phyloP scores from a whole-genome alignment of 2,329 filamentous ascomycete species.

The Nemania sp. region DNA sequence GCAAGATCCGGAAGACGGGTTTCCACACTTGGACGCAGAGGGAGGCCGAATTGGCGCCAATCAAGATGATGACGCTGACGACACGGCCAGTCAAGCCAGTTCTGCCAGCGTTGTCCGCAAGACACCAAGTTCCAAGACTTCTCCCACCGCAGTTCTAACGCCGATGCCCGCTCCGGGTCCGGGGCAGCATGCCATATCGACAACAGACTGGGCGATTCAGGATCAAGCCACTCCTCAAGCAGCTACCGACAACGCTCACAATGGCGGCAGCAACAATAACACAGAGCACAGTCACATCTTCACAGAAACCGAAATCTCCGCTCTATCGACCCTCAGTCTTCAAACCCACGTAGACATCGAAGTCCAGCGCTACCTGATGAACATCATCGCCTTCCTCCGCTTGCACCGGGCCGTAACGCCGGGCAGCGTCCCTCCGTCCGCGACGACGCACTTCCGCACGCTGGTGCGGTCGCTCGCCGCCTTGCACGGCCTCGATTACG shows the following conservation, averaged over 20 bases:
- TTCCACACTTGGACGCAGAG: constrained; percentile 72
- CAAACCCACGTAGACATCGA: constrained; percentile 72
- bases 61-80: not conserved
- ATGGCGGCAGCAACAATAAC: not conserved
- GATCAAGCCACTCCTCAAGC: not conserved
- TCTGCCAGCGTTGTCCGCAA: constrained; percentile 48
- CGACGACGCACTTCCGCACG: constrained; percentile 75
- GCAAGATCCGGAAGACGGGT: constrained; percentile 73
- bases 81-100: constrained; percentile 18
- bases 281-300: constrained; percentile 24
- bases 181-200: constrained; percentile 3
- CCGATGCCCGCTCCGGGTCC: not conserved
- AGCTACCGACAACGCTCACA: not conserved
- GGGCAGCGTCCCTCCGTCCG: constrained; percentile 74
- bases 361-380: constrained; percentile 80
- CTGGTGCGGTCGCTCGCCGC: constrained; percentile 75
- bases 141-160: constrained; percentile 17
- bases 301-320: constrained; percentile 55
- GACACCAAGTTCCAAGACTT: constrained; percentile 14
- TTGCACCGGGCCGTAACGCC: constrained; percentile 78
- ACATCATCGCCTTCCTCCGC: constrained; percentile 83
- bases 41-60: constrained; percentile 34
- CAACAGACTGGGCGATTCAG: constrained; percentile 20
- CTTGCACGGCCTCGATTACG: constrained; percentile 77
- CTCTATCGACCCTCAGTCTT: constrained; percentile 61